Conservation (phyloP, 768 basidiomycete genomes). For the Russula griseocarnosa region DNA sequence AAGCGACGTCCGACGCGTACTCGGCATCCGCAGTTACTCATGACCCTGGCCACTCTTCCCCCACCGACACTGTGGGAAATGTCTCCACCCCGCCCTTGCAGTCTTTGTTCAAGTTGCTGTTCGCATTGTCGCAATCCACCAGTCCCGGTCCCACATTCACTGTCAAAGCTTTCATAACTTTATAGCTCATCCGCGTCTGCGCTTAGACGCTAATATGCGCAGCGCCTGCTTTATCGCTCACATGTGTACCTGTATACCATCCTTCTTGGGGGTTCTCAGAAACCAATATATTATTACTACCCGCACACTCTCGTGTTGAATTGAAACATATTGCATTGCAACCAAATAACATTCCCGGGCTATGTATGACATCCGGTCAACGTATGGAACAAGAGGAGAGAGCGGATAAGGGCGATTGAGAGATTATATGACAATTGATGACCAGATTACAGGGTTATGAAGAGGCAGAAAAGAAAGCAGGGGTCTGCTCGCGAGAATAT, state of each 20-base stretch:
- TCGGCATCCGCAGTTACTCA: slow-evolving; percentile 65
- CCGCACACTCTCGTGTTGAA: neutral
- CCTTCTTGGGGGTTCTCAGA: slow-evolving; percentile 9
- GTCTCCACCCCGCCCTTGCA: neutral
- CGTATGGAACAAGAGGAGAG: slow-evolving; percentile 11
- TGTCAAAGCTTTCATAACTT: slow-evolving; percentile 21
- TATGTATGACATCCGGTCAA: slow-evolving; percentile 20
- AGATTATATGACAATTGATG: slow-evolving; percentile 21
- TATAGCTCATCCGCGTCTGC: slow-evolving; percentile 23
- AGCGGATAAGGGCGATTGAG: slow-evolving; percentile 18
- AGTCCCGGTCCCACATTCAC: slow-evolving; percentile 8
- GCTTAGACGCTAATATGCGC: slow-evolving; percentile 23
- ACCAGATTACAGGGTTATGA: slow-evolving; percentile 27
- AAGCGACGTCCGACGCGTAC: slow-evolving; percentile 86
- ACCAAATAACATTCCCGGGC: slow-evolving; percentile 13
- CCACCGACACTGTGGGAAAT: neutral
- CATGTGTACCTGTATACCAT: slow-evolving; percentile 29
- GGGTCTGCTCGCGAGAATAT: neutral
- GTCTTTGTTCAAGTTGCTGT: neutral
- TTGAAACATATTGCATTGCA: slow-evolving; percentile 16
- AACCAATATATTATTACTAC: slow-evolving; percentile 20
- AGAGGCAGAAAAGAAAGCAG: neutral
- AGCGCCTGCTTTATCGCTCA: slow-evolving; percentile 22
- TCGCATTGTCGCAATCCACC: slow-evolving; percentile 15
- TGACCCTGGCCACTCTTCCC: slow-evolving; percentile 27